These are phyloP conservation scores for Candida caryicola DNA, from an alignment of 805 yeast genomes.

Conservation along the genomic window DNA sequence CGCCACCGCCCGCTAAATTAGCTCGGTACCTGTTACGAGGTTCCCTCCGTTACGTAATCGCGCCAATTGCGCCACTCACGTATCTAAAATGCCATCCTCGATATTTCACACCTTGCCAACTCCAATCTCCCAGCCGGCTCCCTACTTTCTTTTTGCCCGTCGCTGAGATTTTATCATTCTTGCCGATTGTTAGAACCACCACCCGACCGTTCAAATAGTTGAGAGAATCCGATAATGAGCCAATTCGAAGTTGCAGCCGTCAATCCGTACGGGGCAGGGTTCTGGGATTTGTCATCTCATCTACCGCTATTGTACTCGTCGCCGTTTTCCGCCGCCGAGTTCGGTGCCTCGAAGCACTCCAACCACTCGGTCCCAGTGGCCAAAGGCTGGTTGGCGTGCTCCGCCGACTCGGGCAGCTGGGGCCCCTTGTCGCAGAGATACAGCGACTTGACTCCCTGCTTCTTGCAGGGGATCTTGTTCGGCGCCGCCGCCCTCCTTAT, in stretches of 20 bases:
- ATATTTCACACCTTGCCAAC: too few relatives aligned
- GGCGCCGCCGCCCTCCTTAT: slow-evolving; percentile 41
- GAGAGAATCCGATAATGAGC: neutral
- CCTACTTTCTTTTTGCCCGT: too few relatives aligned
- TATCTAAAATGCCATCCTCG: too few relatives aligned
- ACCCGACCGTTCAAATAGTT: too few relatives aligned
- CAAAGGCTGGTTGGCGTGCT: slow-evolving; percentile 28
- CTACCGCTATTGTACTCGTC: slow-evolving; percentile 4
- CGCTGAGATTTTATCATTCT: too few relatives aligned
- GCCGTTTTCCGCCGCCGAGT: neutral
- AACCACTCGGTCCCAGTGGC: slow-evolving; percentile 1
- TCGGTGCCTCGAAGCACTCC: neutral
- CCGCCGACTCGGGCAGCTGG: slow-evolving; percentile 43
- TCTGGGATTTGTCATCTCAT: slow-evolving; percentile 4
- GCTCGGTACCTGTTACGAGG: too few relatives aligned
- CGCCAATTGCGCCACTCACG: too few relatives aligned
- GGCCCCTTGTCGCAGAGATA: slow-evolving; percentile 35
- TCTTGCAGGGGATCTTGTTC: slow-evolving; percentile 51
- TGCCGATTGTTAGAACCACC: too few relatives aligned
- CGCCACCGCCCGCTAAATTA: too few relatives aligned
- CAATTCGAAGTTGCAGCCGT: neutral
- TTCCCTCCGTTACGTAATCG: too few relatives aligned
- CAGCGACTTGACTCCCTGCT: slow-evolving; percentile 60
- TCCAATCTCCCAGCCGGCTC: too few relatives aligned
- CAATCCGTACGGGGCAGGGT: neutral